These are phyloP conservation scores for Flammula alnicola DNA, from an alignment of 1,284 basidiomycete genomes.

Conservation along the genomic window DNA sequence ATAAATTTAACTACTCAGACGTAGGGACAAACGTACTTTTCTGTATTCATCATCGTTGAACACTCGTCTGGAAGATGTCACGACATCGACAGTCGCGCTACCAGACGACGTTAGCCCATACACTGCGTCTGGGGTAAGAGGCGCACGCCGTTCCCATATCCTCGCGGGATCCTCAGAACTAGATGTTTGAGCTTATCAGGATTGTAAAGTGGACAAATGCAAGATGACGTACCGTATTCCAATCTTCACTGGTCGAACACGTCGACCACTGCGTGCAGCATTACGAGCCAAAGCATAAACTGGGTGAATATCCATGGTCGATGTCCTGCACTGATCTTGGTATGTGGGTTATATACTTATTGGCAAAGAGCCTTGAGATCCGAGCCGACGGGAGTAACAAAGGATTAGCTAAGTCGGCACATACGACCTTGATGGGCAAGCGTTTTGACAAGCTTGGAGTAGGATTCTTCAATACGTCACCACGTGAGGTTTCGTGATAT, in stretches of 20 bases:
- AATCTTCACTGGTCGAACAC: constrained; percentile 23
- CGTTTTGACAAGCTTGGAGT: not conserved
- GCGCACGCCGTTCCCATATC: constrained; percentile 88
- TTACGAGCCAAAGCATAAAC: no score
- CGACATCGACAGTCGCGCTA: constrained; percentile 72
- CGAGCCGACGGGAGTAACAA: constrained; percentile 29
- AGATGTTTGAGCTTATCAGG: not conserved
- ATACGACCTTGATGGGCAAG: constrained; percentile 23
- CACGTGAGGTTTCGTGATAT: constrained; percentile 5
- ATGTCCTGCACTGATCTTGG: not conserved
- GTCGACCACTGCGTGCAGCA: no score
- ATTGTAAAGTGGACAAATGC: not conserved
- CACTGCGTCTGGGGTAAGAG: constrained; percentile 79
- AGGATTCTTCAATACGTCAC: constrained; percentile 2
- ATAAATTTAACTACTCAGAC: constrained; percentile 5
- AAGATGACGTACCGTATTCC: constrained; percentile 28
- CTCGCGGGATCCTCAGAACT: constrained; percentile 77
- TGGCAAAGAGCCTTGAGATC: constrained; percentile 30
- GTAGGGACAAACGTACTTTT: constrained; percentile 49
- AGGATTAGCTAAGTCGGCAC: constrained; percentile 29
- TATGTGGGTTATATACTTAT: constrained; percentile 16
- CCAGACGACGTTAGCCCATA: constrained; percentile 55
- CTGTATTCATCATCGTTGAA: constrained; percentile 69
- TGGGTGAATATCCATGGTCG: no score
- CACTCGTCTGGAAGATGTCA: constrained; percentile 77